Percentiles rank a stretch among this genome's conserved stretches.
phyloP scores from a whole-genome alignment of 768 basidiomycete species.

The Leccinum fibrillosum region DNA sequence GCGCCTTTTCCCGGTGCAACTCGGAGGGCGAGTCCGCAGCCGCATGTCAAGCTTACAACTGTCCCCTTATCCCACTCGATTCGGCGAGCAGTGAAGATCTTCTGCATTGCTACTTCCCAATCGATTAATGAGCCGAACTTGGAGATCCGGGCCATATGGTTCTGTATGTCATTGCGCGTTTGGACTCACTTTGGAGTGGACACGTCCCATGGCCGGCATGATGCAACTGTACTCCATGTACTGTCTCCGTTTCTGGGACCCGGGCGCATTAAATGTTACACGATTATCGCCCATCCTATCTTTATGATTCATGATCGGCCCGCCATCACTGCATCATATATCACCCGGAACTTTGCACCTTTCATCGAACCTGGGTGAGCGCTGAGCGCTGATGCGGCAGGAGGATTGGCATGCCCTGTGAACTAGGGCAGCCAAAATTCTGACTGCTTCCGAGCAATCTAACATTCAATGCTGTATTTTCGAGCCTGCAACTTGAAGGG shows the following conservation, averaged over 20 bases:
- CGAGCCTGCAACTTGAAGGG: neutral
- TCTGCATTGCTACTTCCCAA: no score
- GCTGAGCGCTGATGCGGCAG: neutral
- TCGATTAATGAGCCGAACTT: no score
- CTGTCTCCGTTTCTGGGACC: neutral
- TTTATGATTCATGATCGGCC: neutral
- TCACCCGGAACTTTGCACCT: neutral
- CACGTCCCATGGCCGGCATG: no score
- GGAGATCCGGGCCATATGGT: no score
- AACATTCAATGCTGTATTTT: neutral
- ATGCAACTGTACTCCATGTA: no score
- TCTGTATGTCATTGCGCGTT: no score
- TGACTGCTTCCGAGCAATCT: neutral
- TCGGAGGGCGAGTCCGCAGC: neutral
- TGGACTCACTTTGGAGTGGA: no score
- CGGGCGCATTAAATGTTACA: neutral
- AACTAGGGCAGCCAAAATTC: neutral
- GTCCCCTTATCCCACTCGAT: neutral
- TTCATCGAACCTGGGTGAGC: neutral
- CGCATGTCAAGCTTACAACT: neutral
- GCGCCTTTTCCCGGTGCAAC: neutral
- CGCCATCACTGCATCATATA: neutral
- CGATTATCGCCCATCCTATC: neutral
- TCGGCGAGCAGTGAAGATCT: neutral
- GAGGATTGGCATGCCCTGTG: neutral